Evolutionary conservation across 2,329 filamentous ascomycete species (phyloP), one percentile per base, ranked within the genome.

Genomic region (Zymoseptoria brevis): DNA sequence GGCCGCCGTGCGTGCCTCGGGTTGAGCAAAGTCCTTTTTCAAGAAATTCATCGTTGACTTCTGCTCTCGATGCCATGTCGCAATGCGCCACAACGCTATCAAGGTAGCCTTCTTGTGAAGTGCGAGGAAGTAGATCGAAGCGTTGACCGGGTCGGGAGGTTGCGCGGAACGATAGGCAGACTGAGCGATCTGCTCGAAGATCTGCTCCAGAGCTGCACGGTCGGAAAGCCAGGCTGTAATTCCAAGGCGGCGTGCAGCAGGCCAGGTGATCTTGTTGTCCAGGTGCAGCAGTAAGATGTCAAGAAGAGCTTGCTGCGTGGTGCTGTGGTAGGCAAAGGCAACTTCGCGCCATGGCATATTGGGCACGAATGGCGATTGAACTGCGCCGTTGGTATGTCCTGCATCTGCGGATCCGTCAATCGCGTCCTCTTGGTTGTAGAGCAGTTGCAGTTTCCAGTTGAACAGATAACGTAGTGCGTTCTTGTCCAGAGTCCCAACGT

Each of bases 221-320:
- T 96, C 92, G 0, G 85, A 84, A 63, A 99, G 80, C 93, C 94
- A 99, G 86, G 96, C 93, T 70, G 96, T 96, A 57, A 97, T 81
- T 9, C 94, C 94, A 65, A 88, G 90, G 71, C 95, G 88, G 53
- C 88, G 82, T 1, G 93, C 94, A 67, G 92, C 83, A 63, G 88
- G 83, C 94, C 94, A 99, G 6, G 87, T 77, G 77, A 97, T 81
- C 60, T 84, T 87, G 1, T 87, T 87, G 63, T 91, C 87, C 66
- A 88, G 91, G 68, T 95, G 90, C 19, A 84, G 80, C 9, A 86
- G 85, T 16, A 72, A 59, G 48, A 66, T 86, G 71, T 96, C 90
- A 0, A 88, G 79, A 19, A 97, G 77, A 50, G 96, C 92, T 70
- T 97, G 93, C 73, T 97, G 94, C 61, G 90, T 89, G 8, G 79